Evolutionary conservation across 164 flowering plant species (phyloP).

Genomic region (Vitis labrusca): DNA sequence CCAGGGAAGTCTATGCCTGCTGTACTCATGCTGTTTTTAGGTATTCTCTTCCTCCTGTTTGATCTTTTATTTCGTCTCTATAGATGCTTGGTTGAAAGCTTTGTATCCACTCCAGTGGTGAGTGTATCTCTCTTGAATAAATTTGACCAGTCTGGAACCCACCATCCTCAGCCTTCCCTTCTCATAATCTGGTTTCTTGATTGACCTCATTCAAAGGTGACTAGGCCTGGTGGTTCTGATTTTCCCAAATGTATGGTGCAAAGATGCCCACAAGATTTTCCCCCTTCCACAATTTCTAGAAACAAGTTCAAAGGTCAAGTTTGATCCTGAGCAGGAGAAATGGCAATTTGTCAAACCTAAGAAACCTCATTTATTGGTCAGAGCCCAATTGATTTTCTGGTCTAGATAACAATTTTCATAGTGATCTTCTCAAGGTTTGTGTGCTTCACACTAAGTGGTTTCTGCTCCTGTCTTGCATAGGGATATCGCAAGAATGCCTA

Average conservation of each 20-base stretch:
- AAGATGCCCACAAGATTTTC: background rate
- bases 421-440: background rate
- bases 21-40: slow-evolving; percentile 87
- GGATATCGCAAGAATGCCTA: too few relatives aligned
- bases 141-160: too few relatives aligned
- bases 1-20: slow-evolving; percentile 86
- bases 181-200: too few relatives aligned
- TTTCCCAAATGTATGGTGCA: too few relatives aligned
- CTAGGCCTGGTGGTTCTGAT: too few relatives aligned
- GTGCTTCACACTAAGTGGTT: too few relatives aligned
- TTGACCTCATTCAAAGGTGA: too few relatives aligned
- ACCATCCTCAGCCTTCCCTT: too few relatives aligned
- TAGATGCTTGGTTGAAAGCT: background rate
- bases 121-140: too few relatives aligned
- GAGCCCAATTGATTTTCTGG: background rate
- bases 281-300: background rate
- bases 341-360: background rate
- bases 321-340: background rate
- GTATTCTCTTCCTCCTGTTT: slow-evolving; percentile 22
- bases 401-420: background rate
- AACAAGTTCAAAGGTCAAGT: background rate
- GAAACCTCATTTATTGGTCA: background rate
- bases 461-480: too few relatives aligned
- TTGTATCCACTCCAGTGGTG: too few relatives aligned
- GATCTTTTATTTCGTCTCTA: background rate